A percentile compares a stretch with the other conserved stretches of the same genome.
Conservation (phyloP, 176 grass and related monocot species). For the Aegilops umbellulata region DNA sequence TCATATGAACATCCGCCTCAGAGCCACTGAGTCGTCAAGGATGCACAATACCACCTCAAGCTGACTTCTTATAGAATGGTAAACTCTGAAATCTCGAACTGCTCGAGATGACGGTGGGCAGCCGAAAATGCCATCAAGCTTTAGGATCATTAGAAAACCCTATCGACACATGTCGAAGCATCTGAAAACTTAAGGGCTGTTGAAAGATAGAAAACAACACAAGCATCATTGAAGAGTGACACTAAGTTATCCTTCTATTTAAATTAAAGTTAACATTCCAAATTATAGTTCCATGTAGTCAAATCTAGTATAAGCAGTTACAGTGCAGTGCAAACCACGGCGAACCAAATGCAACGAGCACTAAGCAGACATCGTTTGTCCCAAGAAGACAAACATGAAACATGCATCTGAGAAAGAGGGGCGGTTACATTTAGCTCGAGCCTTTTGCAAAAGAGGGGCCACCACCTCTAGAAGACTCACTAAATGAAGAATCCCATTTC, state of each 20-base stretch:
- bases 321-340: background rate
- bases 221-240: background rate
- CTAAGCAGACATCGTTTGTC: background rate
- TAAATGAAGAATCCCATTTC: constrained; percentile 10
- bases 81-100: constrained; percentile 11
- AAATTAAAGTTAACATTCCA: background rate
- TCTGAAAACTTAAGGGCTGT: background rate
- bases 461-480: constrained; percentile 2
- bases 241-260: background rate
- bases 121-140: background rate
- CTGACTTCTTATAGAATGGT: background rate
- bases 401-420: constrained; percentile 13
- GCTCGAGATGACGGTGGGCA: background rate
- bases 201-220: background rate
- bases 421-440: background rate
- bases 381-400: background rate
- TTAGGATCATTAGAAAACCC: background rate
- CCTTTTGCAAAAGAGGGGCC: background rate
- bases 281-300: too few species aligned
- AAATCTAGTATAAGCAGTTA: background rate
- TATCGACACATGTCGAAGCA: background rate
- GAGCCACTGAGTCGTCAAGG: background rate
- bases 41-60: constrained; percentile 5
- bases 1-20: background rate
- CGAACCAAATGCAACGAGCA: background rate